A percentile compares a stretch with the other conserved stretches of the same genome.
Evolutionary conservation across 768 basidiomycete species (phyloP).

Genomic region (Xanthoconium purpureum): DNA sequence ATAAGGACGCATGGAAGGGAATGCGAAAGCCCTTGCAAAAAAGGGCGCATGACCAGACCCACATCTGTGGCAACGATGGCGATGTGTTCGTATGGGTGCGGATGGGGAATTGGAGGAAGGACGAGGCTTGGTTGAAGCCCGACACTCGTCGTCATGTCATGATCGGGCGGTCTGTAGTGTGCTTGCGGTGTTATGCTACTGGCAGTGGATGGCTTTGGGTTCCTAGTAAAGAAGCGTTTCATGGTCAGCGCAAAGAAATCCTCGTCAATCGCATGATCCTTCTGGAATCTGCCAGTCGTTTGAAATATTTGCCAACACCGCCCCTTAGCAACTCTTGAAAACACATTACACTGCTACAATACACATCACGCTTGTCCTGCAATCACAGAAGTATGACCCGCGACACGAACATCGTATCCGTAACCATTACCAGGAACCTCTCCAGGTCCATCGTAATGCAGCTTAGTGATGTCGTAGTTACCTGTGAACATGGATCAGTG

Average conservation of each 20-base stretch:
- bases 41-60: constrained; percentile 68
- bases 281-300: not conserved
- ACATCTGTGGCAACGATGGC: constrained; percentile 55
- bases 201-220: constrained; percentile 1
- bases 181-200: not conserved
- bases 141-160: constrained; percentile 8
- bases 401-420: constrained; percentile 73
- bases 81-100: constrained; percentile 67
- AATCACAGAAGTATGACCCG: constrained; percentile 49
- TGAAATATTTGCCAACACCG: not conserved
- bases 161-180: not conserved
- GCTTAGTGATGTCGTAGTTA: constrained; percentile 85
- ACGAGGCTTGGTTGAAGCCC: constrained; percentile 59
- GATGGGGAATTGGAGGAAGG: constrained; percentile 71
- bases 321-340: not conserved
- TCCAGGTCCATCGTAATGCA: constrained; percentile 89
- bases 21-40: constrained; percentile 33
- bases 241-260: constrained; percentile 12
- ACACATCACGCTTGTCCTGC: constrained; percentile 29
- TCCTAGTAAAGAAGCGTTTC: constrained; percentile 32
- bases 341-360: constrained; percentile 21
- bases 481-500: constrained; percentile 43
- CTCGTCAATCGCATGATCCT: not conserved
- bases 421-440: constrained; percentile 71
- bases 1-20: constrained; percentile 43